Percentiles rank a stretch among this genome's conserved stretches.
Evolutionary conservation across 129 eudicot species (phyloP).

Genomic region (Heracleum sosnowskyi): DNA sequence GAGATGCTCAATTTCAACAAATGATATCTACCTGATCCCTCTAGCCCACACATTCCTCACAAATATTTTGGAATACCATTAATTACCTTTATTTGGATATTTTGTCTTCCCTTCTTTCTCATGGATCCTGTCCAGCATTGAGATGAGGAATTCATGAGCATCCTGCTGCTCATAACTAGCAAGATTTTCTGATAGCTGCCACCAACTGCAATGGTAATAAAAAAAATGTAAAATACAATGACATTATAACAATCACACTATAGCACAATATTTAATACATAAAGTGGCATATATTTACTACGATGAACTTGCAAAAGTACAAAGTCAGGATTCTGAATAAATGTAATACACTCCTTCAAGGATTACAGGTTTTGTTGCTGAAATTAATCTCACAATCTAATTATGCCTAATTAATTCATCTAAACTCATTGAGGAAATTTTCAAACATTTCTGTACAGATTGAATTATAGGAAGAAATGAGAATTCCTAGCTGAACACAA

Average conservation of each 20-base stretch:
- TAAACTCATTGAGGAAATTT: neutral
- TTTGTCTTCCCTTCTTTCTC: constrained; percentile 51
- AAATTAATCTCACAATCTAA: neutral
- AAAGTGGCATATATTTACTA: neutral
- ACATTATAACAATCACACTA: neutral
- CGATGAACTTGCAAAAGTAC: neutral
- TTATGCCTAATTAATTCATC: neutral
- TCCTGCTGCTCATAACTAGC: constrained; percentile 79
- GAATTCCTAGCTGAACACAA: neutral
- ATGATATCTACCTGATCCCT: constrained; percentile 4
- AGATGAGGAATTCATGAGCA: constrained; percentile 72
- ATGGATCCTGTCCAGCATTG: constrained; percentile 59
- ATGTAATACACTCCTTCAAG: neutral
- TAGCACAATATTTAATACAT: neutral
- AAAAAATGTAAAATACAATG: neutral
- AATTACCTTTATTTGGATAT: constrained; percentile 45
- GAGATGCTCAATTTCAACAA: constrained; percentile 10
- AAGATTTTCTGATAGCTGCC: constrained; percentile 66
- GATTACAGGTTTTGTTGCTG: neutral
- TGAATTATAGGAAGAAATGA: neutral
- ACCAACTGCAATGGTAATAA: constrained; percentile 47
- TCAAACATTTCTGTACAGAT: neutral
- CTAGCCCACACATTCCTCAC: neutral
- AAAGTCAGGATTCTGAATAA: neutral
- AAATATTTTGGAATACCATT: constrained; percentile 3